phyloP scores from a whole-genome alignment of 352 stramenopile genomes.

The Globisporangium camurandrum region DNA sequence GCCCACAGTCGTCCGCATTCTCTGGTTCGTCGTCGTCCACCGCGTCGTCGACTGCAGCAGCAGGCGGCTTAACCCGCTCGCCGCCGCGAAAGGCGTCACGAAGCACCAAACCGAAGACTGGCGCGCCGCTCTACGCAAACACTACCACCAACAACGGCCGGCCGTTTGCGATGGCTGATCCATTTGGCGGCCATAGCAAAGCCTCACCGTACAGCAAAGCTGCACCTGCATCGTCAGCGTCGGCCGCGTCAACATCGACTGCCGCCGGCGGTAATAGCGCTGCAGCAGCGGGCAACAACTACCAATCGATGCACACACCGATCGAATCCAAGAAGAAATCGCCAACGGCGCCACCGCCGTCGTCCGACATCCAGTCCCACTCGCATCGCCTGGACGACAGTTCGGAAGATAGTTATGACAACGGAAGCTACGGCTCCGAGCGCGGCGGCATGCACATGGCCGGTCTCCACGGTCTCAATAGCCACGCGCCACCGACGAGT shows the following conservation, averaged over 20 bases:
- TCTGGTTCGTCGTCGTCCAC: slow-evolving; percentile 4
- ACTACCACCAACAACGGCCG: no score
- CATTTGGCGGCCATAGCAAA: no score
- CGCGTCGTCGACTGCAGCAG: slow-evolving; percentile 1
- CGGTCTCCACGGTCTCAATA: slow-evolving; percentile 35
- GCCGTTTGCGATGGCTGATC: not conserved
- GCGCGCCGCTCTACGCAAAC: no score
- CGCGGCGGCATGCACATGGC: no score
- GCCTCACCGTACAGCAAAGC: no score
- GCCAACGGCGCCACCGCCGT: slow-evolving; percentile 5
- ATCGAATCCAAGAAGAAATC: slow-evolving; percentile 35
- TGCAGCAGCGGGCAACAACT: slow-evolving; percentile 10
- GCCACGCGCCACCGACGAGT: no score
- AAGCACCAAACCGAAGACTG: not conserved
- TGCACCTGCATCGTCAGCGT: not conserved
- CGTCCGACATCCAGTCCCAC: slow-evolving; percentile 9
- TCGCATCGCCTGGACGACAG: slow-evolving; percentile 65
- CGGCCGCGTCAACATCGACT: not conserved
- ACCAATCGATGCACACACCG: slow-evolving; percentile 46
- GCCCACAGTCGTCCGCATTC: no score
- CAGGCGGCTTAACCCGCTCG: slow-evolving; percentile 1
- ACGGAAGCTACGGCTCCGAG: slow-evolving; percentile 60
- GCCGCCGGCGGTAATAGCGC: not conserved
- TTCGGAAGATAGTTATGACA: slow-evolving; percentile 72
- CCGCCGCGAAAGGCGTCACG: not conserved